Conservation (phyloP, 2,329 filamentous ascomycete genomes). For the Talaromyces atroroseus region DNA sequence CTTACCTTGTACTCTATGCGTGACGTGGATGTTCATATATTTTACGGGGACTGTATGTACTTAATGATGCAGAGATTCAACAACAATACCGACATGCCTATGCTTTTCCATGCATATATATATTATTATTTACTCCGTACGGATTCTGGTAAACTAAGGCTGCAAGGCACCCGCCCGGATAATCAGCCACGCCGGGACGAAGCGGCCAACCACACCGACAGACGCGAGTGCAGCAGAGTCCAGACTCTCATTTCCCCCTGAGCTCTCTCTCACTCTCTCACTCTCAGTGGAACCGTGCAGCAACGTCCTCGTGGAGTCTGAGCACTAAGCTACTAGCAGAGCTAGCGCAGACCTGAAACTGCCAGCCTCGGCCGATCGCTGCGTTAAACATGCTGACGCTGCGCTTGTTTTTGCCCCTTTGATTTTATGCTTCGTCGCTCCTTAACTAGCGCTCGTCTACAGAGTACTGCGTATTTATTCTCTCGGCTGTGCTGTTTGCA, state of each 20-base stretch:
- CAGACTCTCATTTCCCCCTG: background rate
- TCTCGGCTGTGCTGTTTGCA: background rate
- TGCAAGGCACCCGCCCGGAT: background rate
- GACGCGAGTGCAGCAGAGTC: background rate
- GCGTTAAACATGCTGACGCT: background rate
- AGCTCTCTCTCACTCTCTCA: background rate
- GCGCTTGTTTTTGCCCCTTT: background rate
- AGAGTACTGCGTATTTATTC: background rate
- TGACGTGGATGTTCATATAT: conserved; percentile 7
- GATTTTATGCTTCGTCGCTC: background rate
- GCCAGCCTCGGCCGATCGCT: background rate
- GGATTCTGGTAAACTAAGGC: too few species aligned
- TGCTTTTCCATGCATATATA: too few species aligned
- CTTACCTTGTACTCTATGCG: conserved; percentile 12
- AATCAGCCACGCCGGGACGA: background rate
- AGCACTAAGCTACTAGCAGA: background rate
- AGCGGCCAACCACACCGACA: too few species aligned
- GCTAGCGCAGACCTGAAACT: background rate
- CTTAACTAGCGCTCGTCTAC: background rate
- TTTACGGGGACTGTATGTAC: background rate
- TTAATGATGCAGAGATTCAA: background rate
- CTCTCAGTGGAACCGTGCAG: background rate
- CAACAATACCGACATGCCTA: too few species aligned
- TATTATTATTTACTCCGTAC: too few species aligned
- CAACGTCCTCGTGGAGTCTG: background rate